Evolutionary conservation across 2,329 filamentous ascomycete species (phyloP).

Genomic region (Seiridium unicorne): DNA sequence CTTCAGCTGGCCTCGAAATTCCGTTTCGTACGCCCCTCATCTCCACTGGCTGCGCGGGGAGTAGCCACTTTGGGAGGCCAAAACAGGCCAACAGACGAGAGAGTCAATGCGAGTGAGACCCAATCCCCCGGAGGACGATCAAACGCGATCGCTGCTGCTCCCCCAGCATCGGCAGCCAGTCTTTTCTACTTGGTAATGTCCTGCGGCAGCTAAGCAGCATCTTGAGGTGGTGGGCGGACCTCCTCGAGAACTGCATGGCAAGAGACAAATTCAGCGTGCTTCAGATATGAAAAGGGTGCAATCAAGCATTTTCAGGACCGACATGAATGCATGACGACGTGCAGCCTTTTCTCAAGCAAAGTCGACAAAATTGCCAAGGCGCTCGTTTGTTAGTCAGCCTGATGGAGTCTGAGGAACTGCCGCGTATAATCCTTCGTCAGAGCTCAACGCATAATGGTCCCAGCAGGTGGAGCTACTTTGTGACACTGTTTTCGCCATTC

Average conservation of each 20-base stretch:
- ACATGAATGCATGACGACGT: too few relatives aligned
- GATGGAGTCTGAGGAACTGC: neutral
- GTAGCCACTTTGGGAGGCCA: too few relatives aligned
- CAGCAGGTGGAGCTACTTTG: neutral
- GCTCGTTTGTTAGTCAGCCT: neutral
- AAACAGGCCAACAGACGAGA: neutral
- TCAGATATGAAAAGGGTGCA: too few relatives aligned
- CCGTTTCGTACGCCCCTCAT: too few relatives aligned
- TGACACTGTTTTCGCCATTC: too few relatives aligned
- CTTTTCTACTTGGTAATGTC: neutral
- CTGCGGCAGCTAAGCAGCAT: too few relatives aligned
- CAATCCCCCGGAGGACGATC: conserved; percentile 6
- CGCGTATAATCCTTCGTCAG: neutral
- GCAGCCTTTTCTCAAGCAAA: neutral
- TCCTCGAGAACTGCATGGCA: too few relatives aligned
- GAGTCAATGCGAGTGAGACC: neutral
- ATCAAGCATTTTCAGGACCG: too few relatives aligned
- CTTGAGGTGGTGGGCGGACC: too few relatives aligned
- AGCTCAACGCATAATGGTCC: neutral
- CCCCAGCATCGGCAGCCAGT: neutral
- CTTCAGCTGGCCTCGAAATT: too few relatives aligned
- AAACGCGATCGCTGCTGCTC: conserved; percentile 8
- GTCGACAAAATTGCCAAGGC: neutral
- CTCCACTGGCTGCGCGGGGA: too few relatives aligned
- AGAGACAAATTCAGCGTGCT: too few relatives aligned